phyloP scores from a whole-genome alignment of 768 basidiomycete genomes.

The Kwoniella dejecticola region DNA sequence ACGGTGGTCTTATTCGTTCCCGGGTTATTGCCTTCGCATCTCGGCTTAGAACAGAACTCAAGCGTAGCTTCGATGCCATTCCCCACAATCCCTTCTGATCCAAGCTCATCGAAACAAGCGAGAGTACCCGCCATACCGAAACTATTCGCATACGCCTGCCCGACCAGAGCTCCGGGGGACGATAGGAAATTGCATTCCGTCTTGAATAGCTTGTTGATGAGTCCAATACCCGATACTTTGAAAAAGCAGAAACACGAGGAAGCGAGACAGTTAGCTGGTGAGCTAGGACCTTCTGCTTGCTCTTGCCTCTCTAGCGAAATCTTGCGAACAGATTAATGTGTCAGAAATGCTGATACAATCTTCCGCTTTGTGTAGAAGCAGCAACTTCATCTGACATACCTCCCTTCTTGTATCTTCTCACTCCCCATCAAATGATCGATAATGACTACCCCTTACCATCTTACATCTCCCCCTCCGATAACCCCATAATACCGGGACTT shows the following conservation, averaged over 20 bases:
- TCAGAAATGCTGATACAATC: constrained; percentile 61
- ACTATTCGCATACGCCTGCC: constrained; percentile 86
- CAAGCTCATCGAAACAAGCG: constrained; percentile 55
- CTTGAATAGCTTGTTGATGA: constrained; percentile 76
- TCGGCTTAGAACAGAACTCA: constrained; percentile 69
- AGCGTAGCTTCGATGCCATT: constrained; percentile 63
- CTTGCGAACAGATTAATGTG: neutral
- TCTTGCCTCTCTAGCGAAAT: neutral
- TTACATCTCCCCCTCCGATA: constrained; percentile 65
- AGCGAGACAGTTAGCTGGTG: constrained; percentile 57
- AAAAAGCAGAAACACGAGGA: constrained; percentile 56
- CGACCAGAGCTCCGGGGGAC: constrained; percentile 90
- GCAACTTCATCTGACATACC: constrained; percentile 60
- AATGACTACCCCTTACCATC: constrained; percentile 89
- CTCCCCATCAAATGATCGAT: constrained; percentile 84
- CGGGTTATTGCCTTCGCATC: constrained; percentile 71
- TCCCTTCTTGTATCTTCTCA: constrained; percentile 72
- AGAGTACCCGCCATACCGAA: constrained; percentile 67
- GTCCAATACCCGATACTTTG: constrained; percentile 70
- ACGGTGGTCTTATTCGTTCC: constrained; percentile 80
- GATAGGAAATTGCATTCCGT: constrained; percentile 80
- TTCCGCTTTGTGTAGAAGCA: constrained; percentile 9
- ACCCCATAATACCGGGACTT: constrained; percentile 33
- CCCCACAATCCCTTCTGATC: constrained; percentile 52
- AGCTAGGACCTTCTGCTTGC: neutral